phyloP scores from a whole-genome alignment of 768 basidiomycete genomes.

The Tremella fuciformis region DNA sequence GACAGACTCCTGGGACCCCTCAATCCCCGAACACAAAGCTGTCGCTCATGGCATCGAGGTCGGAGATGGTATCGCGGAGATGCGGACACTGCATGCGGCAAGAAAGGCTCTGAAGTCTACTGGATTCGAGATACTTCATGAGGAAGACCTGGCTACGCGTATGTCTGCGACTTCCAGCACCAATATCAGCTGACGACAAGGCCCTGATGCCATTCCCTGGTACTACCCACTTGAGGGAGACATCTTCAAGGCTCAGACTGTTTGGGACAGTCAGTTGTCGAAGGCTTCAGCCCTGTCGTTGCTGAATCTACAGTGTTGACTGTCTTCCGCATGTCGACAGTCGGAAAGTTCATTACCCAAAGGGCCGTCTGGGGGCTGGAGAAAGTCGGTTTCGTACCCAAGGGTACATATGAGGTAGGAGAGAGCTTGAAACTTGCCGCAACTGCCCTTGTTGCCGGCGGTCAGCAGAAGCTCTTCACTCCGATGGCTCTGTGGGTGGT shows the following conservation, averaged over 20 bases:
- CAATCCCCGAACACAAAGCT: slow-evolving; percentile 75
- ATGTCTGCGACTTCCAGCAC: slow-evolving; percentile 17
- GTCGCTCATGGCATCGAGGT: slow-evolving; percentile 83
- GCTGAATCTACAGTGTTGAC: slow-evolving; percentile 43
- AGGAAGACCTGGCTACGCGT: slow-evolving; percentile 91
- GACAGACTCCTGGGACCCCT: slow-evolving; percentile 88
- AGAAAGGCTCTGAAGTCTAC: slow-evolving; percentile 75
- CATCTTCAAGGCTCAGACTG: slow-evolving; percentile 82
- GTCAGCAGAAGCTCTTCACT: slow-evolving; percentile 65
- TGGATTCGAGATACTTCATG: slow-evolving; percentile 81
- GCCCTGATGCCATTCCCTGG: slow-evolving; percentile 61
- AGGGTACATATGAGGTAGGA: slow-evolving; percentile 86
- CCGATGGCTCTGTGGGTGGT: slow-evolving; percentile 51
- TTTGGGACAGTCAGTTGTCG: slow-evolving; percentile 66
- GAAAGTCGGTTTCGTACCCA: slow-evolving; percentile 73
- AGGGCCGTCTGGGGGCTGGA: slow-evolving; percentile 74
- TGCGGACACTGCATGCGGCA: slow-evolving; percentile 72
- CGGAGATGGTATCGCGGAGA: slow-evolving; percentile 96
- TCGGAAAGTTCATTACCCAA: slow-evolving; percentile 79
- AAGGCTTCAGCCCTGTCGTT: not conserved
- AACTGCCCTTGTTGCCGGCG: slow-evolving; percentile 74
- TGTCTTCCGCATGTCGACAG: slow-evolving; percentile 78
- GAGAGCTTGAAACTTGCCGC: slow-evolving; percentile 83
- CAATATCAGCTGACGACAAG: slow-evolving; percentile 19
- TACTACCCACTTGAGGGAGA: slow-evolving; percentile 98